Base-by-base conservation (phyloP, 345 rosid species). In the Cardamine occulta region DNA sequence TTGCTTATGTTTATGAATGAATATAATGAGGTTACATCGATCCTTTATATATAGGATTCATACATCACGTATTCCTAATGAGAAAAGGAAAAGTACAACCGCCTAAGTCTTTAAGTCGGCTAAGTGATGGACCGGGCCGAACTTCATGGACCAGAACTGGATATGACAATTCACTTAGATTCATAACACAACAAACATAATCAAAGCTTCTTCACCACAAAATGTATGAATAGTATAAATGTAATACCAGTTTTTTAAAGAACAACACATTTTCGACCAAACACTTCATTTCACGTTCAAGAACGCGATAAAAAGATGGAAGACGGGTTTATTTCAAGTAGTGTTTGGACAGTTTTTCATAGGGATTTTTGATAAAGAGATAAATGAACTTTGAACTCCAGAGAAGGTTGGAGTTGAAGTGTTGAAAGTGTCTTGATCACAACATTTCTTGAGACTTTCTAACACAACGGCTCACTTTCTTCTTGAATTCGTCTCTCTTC, bases 361-460 rank as follows among this genome's bases (percentile, higher is more conserved):
- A 49, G 34, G 17, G 19, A 1, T 49, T 49, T 10, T 23, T 13
- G 8, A 49, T 28, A 61, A 28, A 28, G 5, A 28, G 68, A 66
- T 28, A 39, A 52, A 48, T 72, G 57, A 68, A 31, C 45, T 59
- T 58, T 18, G 9, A 48, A 67, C 79, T 66, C 62, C 52, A 49
- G 6, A 48, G 32, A 59, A 34, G 24, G 24, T 6, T 34, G 28
- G 53, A 37, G 58, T 18, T 55, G 23, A 57, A 66, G 29, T 29
- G 24, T 58, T 59, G 61, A 59, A 60, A 13, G 19, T 71, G 21
- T n/a, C n/a, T 12, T 26, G 65, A 73, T 82, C 81, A 87, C 68
- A 82, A 42, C 85, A 85, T 85, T 78, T 88, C 89, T 75, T 88
- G 93, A 26, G 93, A 88, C 52, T 67, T 76, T 80, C 93, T 85